These are phyloP conservation scores for Boletus sp. DNA, from an alignment of 1,284 basidiomycete genomes.

Conservation along the genomic window DNA sequence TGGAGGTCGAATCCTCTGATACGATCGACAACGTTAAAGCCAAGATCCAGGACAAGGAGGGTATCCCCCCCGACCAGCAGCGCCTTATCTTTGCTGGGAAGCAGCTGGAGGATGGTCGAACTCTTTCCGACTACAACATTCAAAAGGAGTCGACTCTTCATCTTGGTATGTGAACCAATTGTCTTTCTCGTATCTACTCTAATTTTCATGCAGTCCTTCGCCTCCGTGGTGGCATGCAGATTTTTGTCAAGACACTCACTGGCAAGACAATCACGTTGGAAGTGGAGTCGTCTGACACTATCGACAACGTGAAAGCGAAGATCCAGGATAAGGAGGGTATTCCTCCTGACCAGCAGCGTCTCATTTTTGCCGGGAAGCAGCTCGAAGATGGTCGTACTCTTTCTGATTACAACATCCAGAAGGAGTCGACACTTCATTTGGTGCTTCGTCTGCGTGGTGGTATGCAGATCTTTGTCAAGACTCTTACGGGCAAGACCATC, in stretches of 20 bases:
- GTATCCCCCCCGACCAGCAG: too few species aligned
- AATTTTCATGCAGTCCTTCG: slow-evolving; percentile 46
- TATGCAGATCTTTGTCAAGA: slow-evolving; percentile 72
- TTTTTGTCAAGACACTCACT: slow-evolving; percentile 72
- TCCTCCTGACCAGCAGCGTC: slow-evolving; percentile 79
- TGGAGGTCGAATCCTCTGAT: too few species aligned
- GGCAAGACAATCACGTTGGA: slow-evolving; percentile 86
- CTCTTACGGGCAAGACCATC: slow-evolving; percentile 76
- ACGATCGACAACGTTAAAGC: too few species aligned
- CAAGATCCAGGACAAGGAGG: too few species aligned
- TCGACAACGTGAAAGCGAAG: too few species aligned
- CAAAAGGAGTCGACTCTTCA: slow-evolving; percentile 74
- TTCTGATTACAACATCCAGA: slow-evolving; percentile 81
- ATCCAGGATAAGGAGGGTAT: slow-evolving; percentile 85
- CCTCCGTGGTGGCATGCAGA: slow-evolving; percentile 71
- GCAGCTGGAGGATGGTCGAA: slow-evolving; percentile 82
- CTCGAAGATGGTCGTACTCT: too few species aligned
- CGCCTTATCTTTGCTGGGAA: slow-evolving; percentile 86
- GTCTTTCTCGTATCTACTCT: neutral
- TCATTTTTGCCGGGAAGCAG: slow-evolving; percentile 85
- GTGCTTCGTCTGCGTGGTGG: slow-evolving; percentile 49
- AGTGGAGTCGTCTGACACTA: too few species aligned
- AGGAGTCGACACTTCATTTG: slow-evolving; percentile 61
- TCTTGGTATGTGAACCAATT: slow-evolving; percentile 35
- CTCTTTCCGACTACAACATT: slow-evolving; percentile 76